Conservation (phyloP, 225 moss, liverwort and hornwort genomes). For the Polytrichum formosum region DNA sequence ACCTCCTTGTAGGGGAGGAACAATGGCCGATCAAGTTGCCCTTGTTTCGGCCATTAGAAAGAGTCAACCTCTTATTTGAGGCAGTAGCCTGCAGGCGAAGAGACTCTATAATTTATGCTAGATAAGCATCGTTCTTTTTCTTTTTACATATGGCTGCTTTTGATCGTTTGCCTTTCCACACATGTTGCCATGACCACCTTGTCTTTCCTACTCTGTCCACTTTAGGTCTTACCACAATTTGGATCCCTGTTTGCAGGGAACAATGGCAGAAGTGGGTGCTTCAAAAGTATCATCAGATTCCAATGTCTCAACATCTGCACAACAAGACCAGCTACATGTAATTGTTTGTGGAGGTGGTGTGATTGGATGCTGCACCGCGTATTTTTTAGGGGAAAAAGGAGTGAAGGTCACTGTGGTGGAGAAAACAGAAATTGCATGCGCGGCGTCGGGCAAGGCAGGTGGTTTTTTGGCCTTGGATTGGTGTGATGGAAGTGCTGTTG, state of each 20-base stretch:
- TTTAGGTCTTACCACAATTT: not conserved
- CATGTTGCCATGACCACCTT: not conserved
- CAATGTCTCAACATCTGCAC: constrained; percentile 5
- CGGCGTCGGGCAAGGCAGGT: constrained; percentile 96
- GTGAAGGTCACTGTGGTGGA: constrained; percentile 88
- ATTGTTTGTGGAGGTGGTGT: constrained; percentile 91
- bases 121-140: too few relatives aligned
- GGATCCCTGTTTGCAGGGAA: constrained; percentile 23
- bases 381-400: constrained; percentile 75
- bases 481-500: constrained; percentile 76
- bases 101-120: too few relatives aligned
- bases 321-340: constrained; percentile 36
- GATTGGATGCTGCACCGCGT: constrained; percentile 88
- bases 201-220: not conserved
- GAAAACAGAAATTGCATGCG: constrained; percentile 75
- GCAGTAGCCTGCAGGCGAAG: too few relatives aligned
- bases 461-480: constrained; percentile 94
- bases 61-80: too few relatives aligned
- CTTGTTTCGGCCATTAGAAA: too few relatives aligned
- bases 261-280: constrained; percentile 33
- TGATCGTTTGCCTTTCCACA: not conserved
- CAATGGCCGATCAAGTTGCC: too few relatives aligned
- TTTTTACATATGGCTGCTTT: not conserved
- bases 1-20: too few relatives aligned
- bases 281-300: constrained; percentile 16